Evolutionary conservation across 768 basidiomycete species (phyloP).

Genomic region (Mycena vulgaris): DNA sequence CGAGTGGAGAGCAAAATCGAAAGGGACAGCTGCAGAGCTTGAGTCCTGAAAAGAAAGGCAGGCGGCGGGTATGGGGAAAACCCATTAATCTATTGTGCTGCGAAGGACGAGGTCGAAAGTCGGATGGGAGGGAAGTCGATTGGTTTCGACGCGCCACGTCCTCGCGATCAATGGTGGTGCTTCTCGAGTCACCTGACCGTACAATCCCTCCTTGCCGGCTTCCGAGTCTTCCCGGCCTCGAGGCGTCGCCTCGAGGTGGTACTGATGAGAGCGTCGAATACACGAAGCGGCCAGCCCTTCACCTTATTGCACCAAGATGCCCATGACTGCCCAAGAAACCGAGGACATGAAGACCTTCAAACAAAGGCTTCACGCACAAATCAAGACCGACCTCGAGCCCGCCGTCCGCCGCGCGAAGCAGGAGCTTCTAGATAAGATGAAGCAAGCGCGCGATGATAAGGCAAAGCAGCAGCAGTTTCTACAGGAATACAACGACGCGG

Average conservation of each 20-base stretch:
- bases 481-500: slow-evolving; percentile 35
- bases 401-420: slow-evolving; percentile 26
- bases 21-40: no score
- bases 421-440: slow-evolving; percentile 35
- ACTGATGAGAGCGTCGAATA: slow-evolving; percentile 4
- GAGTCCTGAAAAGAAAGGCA: no score
- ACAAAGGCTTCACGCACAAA: slow-evolving; percentile 31
- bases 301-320: slow-evolving; percentile 8
- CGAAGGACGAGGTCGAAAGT: no score
- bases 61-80: no score
- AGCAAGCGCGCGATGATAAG: slow-evolving; percentile 34
- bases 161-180: not conserved
- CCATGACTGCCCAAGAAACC: slow-evolving; percentile 25
- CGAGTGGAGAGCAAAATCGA: no score
- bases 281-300: slow-evolving; percentile 24
- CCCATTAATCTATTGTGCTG: no score
- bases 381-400: slow-evolving; percentile 35
- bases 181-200: slow-evolving; percentile 25
- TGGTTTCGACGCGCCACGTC: not conserved
- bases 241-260: slow-evolving; percentile 35
- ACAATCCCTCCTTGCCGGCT: not conserved
- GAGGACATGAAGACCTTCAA: slow-evolving; percentile 37
- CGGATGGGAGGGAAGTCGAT: no score
- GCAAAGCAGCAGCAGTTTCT: slow-evolving; percentile 26
- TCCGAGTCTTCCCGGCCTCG: slow-evolving; percentile 25